phyloP scores from a whole-genome alignment of 1,284 basidiomycete genomes.

The Ganoderma meredithae region DNA sequence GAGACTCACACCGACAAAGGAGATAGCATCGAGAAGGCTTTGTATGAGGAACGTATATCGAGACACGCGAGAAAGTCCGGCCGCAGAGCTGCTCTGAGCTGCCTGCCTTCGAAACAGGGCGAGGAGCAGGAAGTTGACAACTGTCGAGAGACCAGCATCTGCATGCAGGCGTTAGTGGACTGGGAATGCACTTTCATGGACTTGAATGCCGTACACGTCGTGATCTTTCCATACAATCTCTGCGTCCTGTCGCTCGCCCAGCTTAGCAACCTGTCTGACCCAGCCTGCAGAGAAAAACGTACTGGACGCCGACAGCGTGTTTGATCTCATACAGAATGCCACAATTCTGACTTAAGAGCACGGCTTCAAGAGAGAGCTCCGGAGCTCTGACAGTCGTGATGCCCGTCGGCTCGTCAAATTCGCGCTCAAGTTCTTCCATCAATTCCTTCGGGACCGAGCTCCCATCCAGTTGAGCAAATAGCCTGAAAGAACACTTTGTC shows the following conservation, averaged over 20 bases:
- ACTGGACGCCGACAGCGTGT: constrained; percentile 75
- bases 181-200: too few relatives aligned
- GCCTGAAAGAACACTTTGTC: constrained; percentile 67
- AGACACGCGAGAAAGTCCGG: constrained; percentile 79
- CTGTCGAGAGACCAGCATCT: constrained; percentile 78
- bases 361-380: constrained; percentile 62
- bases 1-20: constrained; percentile 71
- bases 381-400: constrained; percentile 63
- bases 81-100: constrained; percentile 78
- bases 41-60: constrained; percentile 84
- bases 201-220: too few relatives aligned
- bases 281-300: constrained; percentile 25
- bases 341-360: constrained; percentile 81
- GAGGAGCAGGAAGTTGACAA: constrained; percentile 75
- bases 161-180: constrained; percentile 1
- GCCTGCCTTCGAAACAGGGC: constrained; percentile 77
- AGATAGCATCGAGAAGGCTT: constrained; percentile 79
- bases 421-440: constrained; percentile 75
- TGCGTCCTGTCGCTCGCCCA: too few relatives aligned
- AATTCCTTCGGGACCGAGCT: constrained; percentile 55
- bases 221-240: constrained; percentile 82
- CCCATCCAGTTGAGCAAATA: constrained; percentile 68
- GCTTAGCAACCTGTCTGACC: too few relatives aligned
- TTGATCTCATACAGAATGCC: constrained; percentile 75
- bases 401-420: constrained; percentile 76